Base-by-base conservation (phyloP, 306 rosid genomes). In the Oemleria cerasiformis region DNA sequence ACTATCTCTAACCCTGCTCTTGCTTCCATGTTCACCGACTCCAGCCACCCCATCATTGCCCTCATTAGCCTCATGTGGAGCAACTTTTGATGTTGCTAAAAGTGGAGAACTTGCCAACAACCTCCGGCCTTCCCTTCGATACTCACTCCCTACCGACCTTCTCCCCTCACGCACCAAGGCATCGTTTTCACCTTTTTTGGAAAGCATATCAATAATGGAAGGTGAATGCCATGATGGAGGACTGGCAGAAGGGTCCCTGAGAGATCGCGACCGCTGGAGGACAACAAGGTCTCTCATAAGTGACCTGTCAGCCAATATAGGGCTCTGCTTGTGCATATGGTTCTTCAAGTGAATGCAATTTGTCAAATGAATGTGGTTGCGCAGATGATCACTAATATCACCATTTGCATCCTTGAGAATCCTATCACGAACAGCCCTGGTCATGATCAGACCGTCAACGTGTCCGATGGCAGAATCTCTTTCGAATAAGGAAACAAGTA, bases 281-380 rank as follows among this genome's bases (percentile, higher is more conserved):
- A 86, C 97, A 65, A 88, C 88, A 48, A 95, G 91, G 81, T 95
- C 96, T 77, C 99, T 88, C 91, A 86, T 86, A 55, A 95, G 92
- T 7, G 93, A 89, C 85, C 99, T 86, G 74, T 95, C 92, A 34
- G 97, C 77, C 71, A 95, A 23, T 55, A 91, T 88, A 61, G 99
- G 97, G 77, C 99, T 95, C 73, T 89, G 92, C 86, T 89, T 95
- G 80, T 95, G 99, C 97, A 95, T 91, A 60, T 95, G 99, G 78
- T 95, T 95, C 96, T 95, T 95, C 90, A 95, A 80, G 88, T 91
- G 99, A 80, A 95, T 95, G 79, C 99, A 95, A 80, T 91, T 95
- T 49, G 97, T 95, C 85, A 95, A 86, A 84, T 95, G 99, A 59
- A 95, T 89, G 75, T 91, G 97, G 86, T 95, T 95, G 60, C 97